Conservation (phyloP, 805 yeast species). For the Yamadazyma sp. region DNA sequence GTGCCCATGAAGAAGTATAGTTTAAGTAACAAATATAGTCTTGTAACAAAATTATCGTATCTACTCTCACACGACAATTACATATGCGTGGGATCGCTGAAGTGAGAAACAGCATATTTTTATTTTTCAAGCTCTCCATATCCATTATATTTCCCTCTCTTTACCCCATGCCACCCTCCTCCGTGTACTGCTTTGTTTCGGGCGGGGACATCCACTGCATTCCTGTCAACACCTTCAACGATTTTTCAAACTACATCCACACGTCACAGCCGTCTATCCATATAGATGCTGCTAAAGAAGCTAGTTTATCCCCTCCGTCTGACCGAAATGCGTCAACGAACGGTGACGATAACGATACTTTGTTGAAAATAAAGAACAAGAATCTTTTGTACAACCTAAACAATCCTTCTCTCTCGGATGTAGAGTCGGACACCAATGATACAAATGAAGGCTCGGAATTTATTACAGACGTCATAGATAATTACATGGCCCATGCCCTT, state of each 20-base stretch:
- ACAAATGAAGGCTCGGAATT: conserved; percentile 8
- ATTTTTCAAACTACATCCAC: conserved; percentile 10
- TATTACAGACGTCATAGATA: conserved; percentile 15
- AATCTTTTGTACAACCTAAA: conserved; percentile 36
- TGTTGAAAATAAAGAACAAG: conserved; percentile 20
- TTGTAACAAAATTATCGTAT: neutral
- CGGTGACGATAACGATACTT: neutral
- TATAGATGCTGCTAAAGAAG: conserved; percentile 2
- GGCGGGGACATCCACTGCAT: conserved; percentile 26
- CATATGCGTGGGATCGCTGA: neutral
- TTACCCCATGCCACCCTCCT: conserved; percentile 8
- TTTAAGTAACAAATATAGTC: neutral
- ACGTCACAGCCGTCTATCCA: conserved; percentile 6
- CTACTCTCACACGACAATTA: conserved; percentile 7
- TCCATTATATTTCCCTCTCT: no score
- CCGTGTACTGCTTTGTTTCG: conserved; percentile 31
- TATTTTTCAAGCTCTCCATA: no score
- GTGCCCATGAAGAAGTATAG: conserved; percentile 7
- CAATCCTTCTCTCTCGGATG: conserved; percentile 37
- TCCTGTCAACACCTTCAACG: conserved; percentile 22
- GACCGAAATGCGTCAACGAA: neutral
- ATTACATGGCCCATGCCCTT: conserved; percentile 47
- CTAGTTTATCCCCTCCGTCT: neutral
- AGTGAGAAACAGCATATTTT: neutral
- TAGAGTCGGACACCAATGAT: conserved; percentile 23